A percentile compares a stretch with the other conserved stretches of the same genome.
phyloP scores from a whole-genome alignment of 108 stramenopile species.

The Thalassiosira profunda region DNA sequence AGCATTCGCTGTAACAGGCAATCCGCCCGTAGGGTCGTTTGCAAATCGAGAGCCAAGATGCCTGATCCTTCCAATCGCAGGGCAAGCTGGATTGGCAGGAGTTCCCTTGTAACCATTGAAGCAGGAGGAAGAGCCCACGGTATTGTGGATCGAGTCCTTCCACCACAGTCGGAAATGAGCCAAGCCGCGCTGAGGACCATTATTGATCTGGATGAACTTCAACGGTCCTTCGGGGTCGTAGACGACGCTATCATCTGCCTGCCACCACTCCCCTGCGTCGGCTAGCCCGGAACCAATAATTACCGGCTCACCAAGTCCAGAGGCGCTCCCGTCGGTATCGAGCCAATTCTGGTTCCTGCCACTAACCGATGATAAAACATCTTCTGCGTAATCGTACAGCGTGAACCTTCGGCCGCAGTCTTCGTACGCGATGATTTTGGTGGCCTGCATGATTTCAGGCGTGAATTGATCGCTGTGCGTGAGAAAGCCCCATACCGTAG shows the following conservation, averaged over 20 bases:
- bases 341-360: constrained; percentile 43
- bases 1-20: constrained; percentile 42
- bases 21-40: constrained; percentile 4
- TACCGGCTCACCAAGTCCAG: constrained; percentile 18
- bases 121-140: constrained; percentile 16
- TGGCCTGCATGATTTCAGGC: constrained; percentile 48
- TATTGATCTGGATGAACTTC: constrained; percentile 22
- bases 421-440: constrained; percentile 31
- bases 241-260: constrained; percentile 25
- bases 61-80: constrained; percentile 14
- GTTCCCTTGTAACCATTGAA: constrained; percentile 12
- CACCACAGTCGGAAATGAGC: constrained; percentile 30
- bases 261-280: constrained; percentile 42
- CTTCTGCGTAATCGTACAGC: constrained; percentile 6
- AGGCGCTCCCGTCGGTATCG: constrained; percentile 36
- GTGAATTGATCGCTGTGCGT: constrained; percentile 34
- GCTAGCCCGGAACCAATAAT: constrained; percentile 31
- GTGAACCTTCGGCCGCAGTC: constrained; percentile 40
- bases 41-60: constrained; percentile 35
- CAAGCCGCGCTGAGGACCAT: constrained; percentile 28
- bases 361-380: constrained; percentile 13
- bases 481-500: constrained; percentile 39
- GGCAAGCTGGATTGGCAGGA: constrained; percentile 5
- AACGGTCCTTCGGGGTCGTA: constrained; percentile 36
- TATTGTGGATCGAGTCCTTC: constrained; percentile 27